phyloP scores from a whole-genome alignment of 805 yeast genomes.

The Blastobotrys chiropterorum region DNA sequence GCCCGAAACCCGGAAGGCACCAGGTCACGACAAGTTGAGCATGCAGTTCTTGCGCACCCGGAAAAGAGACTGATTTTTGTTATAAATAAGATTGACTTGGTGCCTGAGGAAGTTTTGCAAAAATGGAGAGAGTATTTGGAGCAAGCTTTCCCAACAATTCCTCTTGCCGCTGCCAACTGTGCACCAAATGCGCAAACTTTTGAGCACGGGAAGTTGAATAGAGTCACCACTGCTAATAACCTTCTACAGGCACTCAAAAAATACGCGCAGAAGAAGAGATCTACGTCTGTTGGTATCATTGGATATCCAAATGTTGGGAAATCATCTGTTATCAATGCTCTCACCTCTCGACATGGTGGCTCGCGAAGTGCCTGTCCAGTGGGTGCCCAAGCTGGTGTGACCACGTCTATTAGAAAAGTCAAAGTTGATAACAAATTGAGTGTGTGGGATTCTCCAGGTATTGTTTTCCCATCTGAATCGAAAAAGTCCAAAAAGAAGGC shows the following conservation, averaged over 20 bases:
- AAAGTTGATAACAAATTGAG: conserved; percentile 86
- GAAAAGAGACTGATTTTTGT: conserved; percentile 80
- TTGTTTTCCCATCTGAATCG: conserved; percentile 75
- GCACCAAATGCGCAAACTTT: conserved; percentile 63
- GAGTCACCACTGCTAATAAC: conserved; percentile 62
- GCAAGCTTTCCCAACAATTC: conserved; percentile 84
- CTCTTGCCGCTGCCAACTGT: conserved; percentile 68
- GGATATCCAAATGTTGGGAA: conserved; percentile 98
- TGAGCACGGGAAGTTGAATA: conserved; percentile 64
- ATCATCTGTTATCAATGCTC: conserved; percentile 86
- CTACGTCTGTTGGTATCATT: conserved; percentile 88
- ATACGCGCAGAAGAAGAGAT: conserved; percentile 78
- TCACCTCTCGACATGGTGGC: conserved; percentile 63
- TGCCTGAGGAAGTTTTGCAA: conserved; percentile 77
- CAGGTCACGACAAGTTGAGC: conserved; percentile 85
- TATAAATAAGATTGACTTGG: conserved; percentile 85
- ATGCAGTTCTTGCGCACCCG: conserved; percentile 73
- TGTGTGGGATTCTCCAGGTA: conserved; percentile 93
- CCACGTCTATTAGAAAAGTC: conserved; percentile 85
- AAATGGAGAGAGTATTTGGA: conserved; percentile 79
- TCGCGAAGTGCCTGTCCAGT: conserved; percentile 78
- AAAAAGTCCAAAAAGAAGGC: conserved; percentile 14
- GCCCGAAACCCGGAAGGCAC: conserved; percentile 97
- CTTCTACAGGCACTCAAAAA: conserved; percentile 77
- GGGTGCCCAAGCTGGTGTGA: conserved; percentile 97